Evolutionary conservation across 805 yeast genomes (phyloP).

Genomic region (Huiozyma naganishii): DNA sequence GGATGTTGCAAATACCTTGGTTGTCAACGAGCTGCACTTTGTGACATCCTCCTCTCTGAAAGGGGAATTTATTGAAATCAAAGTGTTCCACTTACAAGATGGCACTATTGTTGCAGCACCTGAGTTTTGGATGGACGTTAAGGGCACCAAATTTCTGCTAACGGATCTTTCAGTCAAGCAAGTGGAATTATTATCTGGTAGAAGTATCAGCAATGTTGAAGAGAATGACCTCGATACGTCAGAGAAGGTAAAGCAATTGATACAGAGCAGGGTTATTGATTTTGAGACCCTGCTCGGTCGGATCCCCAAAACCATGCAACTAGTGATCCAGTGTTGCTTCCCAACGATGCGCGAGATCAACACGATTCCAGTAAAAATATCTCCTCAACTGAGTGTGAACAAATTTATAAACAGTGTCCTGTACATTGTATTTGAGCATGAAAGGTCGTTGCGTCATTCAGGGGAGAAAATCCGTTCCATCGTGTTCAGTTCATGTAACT

Average conservation of each 20-base stretch:
- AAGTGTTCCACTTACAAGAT: constrained; percentile 65
- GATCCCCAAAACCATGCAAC: constrained; percentile 49
- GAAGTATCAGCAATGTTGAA: constrained; percentile 14
- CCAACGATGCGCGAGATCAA: constrained; percentile 49
- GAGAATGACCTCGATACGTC: background rate
- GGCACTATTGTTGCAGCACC: constrained; percentile 82
- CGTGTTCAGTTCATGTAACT: constrained; percentile 76
- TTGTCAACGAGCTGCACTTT: constrained; percentile 25
- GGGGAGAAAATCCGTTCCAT: constrained; percentile 44
- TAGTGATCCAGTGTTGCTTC: constrained; percentile 65
- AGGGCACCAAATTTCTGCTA: constrained; percentile 48
- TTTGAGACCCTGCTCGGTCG: constrained; percentile 46
- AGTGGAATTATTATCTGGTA: constrained; percentile 23
- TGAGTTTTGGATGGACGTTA: constrained; percentile 40
- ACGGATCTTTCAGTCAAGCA: constrained; percentile 39
- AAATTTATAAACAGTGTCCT: constrained; percentile 65
- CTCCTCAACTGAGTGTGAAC: constrained; percentile 47
- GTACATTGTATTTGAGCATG: constrained; percentile 65
- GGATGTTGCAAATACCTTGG: background rate
- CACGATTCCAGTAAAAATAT: constrained; percentile 31
- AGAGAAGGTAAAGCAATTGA: constrained; percentile 3
- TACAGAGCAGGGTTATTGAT: constrained; percentile 39
- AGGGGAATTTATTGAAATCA: constrained; percentile 65
- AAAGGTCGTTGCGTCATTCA: constrained; percentile 36
- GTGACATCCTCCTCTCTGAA: constrained; percentile 86